Conservation (phyloP, 371 early-diverging fungal species). For the Sporodiniella umbellata region DNA sequence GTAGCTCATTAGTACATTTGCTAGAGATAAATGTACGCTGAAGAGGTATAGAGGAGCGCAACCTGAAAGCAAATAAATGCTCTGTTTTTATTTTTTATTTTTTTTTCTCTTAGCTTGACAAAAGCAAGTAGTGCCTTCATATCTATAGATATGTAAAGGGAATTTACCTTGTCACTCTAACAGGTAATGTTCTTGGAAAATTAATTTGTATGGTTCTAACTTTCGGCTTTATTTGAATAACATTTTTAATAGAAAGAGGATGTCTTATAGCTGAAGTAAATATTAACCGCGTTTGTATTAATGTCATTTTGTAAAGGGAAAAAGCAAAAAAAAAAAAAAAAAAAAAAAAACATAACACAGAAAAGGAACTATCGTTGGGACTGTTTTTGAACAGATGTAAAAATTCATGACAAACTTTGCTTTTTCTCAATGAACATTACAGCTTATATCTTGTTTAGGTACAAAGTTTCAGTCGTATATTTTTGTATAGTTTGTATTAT, state of each 20-base stretch:
- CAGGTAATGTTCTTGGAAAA: constrained; percentile 1
- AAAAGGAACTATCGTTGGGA: neutral
- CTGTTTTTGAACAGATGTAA: too few relatives aligned
- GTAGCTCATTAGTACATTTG: neutral
- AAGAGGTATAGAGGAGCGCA: neutral
- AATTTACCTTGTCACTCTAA: neutral
- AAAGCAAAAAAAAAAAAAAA: neutral
- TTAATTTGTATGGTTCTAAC: neutral
- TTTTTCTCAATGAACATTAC: too few relatives aligned
- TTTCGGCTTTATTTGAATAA: neutral
- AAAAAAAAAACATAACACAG: neutral
- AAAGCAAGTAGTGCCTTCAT: too few relatives aligned
- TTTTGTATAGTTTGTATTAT: too few relatives aligned
- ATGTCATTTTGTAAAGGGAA: neutral
- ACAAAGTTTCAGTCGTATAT: too few relatives aligned
- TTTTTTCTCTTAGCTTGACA: too few relatives aligned
- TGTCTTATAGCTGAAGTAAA: neutral
- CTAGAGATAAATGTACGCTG: neutral
- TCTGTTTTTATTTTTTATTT: neutral
- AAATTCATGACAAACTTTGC: too few relatives aligned
- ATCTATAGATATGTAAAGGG: too few relatives aligned
- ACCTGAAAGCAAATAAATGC: neutral
- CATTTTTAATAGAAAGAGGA: neutral
- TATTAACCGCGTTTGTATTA: neutral
- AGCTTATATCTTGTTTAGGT: too few relatives aligned